These are phyloP conservation scores for Corinectria fuckeliana DNA, from an alignment of 2,329 filamentous ascomycete species.

Conservation along the genomic window DNA sequence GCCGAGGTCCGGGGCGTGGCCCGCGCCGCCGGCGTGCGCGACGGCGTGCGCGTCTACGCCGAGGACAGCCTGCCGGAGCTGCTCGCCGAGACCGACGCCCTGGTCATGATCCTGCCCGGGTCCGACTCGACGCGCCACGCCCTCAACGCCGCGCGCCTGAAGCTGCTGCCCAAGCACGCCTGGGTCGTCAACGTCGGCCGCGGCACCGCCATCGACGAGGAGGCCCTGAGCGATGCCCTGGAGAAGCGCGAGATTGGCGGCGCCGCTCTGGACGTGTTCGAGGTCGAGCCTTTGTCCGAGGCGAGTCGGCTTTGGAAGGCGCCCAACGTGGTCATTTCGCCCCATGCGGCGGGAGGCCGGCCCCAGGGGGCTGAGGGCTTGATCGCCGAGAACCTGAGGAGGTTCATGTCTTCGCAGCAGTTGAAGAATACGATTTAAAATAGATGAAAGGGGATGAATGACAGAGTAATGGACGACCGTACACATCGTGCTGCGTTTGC, in stretches of 20 bases:
- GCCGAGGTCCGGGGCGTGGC: slow-evolving; percentile 66
- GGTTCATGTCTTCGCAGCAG: slow-evolving; percentile 64
- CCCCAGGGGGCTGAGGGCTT: slow-evolving; percentile 66
- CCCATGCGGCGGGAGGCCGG: slow-evolving; percentile 65
- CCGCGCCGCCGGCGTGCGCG: slow-evolving; percentile 60
- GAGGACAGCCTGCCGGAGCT: slow-evolving; percentile 61
- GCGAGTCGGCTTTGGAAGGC: slow-evolving; percentile 56
- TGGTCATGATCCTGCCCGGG: slow-evolving; percentile 72
- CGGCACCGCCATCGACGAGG: slow-evolving; percentile 57
- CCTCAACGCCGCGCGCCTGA: slow-evolving; percentile 60
- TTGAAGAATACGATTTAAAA: slow-evolving; percentile 58
- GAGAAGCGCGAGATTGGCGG: slow-evolving; percentile 52
- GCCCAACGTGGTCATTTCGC: slow-evolving; percentile 60
- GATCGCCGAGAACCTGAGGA: slow-evolving; percentile 66
- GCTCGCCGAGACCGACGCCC: slow-evolving; percentile 63
- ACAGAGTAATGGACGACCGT: background rate
- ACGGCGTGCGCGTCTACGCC: slow-evolving; percentile 62
- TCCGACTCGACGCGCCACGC: slow-evolving; percentile 61
- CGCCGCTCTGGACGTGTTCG: slow-evolving; percentile 58
- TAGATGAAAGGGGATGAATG: slow-evolving; percentile 1
- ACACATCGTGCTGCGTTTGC: background rate
- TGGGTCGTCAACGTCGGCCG: slow-evolving; percentile 62
- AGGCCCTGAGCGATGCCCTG: slow-evolving; percentile 54
- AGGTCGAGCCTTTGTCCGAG: slow-evolving; percentile 52
- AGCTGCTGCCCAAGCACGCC: slow-evolving; percentile 61